Evolutionary conservation across 1,284 basidiomycete species (phyloP).

Genomic region (Kalmanozyma brasiliensis): DNA sequence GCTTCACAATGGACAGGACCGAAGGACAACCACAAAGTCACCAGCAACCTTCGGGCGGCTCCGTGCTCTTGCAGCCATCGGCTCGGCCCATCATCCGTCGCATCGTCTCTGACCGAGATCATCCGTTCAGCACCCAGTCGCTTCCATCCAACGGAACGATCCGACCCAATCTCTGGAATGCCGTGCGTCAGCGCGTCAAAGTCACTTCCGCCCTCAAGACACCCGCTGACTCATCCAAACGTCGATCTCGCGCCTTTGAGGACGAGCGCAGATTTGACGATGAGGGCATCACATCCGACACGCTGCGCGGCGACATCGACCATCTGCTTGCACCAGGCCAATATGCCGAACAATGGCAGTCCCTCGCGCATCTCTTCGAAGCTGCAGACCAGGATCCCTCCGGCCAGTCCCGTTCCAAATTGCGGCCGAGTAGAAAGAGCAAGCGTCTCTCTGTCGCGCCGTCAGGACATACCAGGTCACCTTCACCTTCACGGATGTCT

Average conservation of each 20-base stretch:
- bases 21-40: no score
- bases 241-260: conserved; percentile 34
- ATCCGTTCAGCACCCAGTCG: conserved; percentile 37
- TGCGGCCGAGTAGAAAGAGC: conserved; percentile 19
- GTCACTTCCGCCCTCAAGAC: conserved; percentile 37
- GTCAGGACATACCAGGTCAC: neutral
- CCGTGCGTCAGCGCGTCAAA: conserved; percentile 42
- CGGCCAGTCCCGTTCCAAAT: conserved; percentile 5
- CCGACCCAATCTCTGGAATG: conserved; percentile 35
- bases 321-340: conserved; percentile 40
- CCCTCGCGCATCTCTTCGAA: conserved; percentile 55
- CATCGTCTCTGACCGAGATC: conserved; percentile 34
- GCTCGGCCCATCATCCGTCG: conserved; percentile 38
- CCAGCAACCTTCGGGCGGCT: conserved; percentile 11
- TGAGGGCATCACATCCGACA: conserved; percentile 53
- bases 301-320: conserved; percentile 33
- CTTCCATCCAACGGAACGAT: conserved; percentile 29
- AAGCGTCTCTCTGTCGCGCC: conserved; percentile 21
- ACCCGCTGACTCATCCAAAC: conserved; percentile 7
- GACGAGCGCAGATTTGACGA: conserved; percentile 47
- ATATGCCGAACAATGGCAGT: conserved; percentile 57
- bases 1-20: no score
- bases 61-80: conserved; percentile 24
- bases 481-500: neutral
- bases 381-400: conserved; percentile 8